These are phyloP conservation scores for Dryas integrifolia DNA, from an alignment of 331 rosid species.

Conservation along the genomic window DNA sequence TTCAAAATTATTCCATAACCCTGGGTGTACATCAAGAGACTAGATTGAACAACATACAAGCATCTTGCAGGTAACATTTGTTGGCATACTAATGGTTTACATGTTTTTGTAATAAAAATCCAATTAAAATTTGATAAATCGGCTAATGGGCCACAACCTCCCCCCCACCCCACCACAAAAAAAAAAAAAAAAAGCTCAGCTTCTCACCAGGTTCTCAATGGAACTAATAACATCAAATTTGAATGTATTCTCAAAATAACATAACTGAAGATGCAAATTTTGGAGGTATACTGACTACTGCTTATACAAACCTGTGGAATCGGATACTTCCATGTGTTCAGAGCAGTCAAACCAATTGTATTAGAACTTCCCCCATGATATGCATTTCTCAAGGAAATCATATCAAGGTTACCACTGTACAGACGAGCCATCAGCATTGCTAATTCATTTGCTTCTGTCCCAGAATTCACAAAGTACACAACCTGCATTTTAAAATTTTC, in stretches of 20 bases:
- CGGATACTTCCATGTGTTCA: constrained; percentile 87
- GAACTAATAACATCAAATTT: background rate
- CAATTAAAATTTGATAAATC: constrained; percentile 4
- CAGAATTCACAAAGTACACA: constrained; percentile 94
- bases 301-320: constrained; percentile 68
- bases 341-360: constrained; percentile 76
- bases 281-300: background rate
- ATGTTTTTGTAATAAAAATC: background rate
- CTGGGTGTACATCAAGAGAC: background rate
- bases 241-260: background rate
- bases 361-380: constrained; percentile 90
- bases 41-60: background rate
- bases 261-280: background rate
- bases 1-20: background rate
- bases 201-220: background rate
- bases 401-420: constrained; percentile 73
- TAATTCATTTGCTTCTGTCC: constrained; percentile 89
- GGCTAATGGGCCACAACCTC: background rate
- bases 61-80: background rate
- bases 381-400: constrained; percentile 89
- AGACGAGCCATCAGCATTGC: constrained; percentile 96
- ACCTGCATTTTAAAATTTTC: constrained; percentile 49
- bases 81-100: background rate
- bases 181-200: background rate
- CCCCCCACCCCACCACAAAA: background rate